A percentile compares a stretch with the other conserved stretches of the same genome.
Evolutionary conservation across 2,329 filamentous ascomycete species (phyloP).

Genomic region (Blastomyces percursus): DNA sequence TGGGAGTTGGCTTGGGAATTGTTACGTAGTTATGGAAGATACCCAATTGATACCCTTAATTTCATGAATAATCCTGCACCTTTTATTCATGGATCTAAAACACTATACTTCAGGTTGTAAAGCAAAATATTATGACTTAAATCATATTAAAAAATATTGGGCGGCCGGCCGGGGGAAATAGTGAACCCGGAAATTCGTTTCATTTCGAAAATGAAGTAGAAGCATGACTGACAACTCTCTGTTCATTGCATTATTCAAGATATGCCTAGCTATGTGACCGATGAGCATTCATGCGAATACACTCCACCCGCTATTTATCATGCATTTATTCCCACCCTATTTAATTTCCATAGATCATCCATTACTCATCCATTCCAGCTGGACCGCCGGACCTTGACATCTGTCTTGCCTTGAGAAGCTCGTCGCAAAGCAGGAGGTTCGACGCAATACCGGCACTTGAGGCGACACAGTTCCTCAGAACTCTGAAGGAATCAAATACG

Average conservation of each 20-base stretch:
- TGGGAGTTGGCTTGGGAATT: not conserved
- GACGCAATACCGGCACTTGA: conserved; percentile 92
- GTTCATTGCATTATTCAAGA: conserved; percentile 3
- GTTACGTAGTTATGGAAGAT: not conserved
- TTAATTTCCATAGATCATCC: not conserved
- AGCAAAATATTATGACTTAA: not conserved
- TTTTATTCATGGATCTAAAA: too few relatives aligned
- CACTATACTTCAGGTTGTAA: not conserved
- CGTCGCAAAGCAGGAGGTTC: conserved; percentile 89
- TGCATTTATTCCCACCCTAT: not conserved
- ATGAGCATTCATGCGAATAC: conserved; percentile 1
- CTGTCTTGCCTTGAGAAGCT: conserved; percentile 93
- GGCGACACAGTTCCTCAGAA: conserved; percentile 84
- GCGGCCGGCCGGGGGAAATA: not conserved
- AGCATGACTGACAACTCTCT: not conserved
- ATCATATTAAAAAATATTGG: too few relatives aligned
- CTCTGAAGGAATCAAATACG: conserved; percentile 92
- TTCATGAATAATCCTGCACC: not conserved
- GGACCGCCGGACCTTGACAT: conserved; percentile 52
- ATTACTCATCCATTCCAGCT: conserved; percentile 34
- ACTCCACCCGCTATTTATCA: not conserved
- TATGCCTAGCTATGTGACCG: not conserved
- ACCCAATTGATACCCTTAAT: not conserved
- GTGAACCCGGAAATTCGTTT: not conserved
- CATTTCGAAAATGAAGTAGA: not conserved